Conservation (phyloP, 2,329 filamentous ascomycete genomes). For the Knufia fluminis region DNA sequence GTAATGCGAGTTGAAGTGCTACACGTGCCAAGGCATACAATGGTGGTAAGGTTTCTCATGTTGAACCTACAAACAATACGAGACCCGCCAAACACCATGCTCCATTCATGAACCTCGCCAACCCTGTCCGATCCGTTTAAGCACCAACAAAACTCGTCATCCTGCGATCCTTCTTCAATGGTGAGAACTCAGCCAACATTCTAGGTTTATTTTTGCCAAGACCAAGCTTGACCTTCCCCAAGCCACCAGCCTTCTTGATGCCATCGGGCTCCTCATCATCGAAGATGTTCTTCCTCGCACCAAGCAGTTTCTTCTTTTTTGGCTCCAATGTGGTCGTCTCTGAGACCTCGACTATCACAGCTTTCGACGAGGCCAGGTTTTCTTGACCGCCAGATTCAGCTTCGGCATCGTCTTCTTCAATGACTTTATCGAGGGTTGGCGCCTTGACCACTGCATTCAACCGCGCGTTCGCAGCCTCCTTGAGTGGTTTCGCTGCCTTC, state of each 20-base stretch:
- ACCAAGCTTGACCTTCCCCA: constrained; percentile 21
- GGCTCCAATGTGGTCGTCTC: constrained; percentile 24
- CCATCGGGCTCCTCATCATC: constrained; percentile 55
- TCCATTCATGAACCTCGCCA: no score
- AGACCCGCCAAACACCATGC: no score
- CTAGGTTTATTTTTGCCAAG: constrained; percentile 13
- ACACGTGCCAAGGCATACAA: no score
- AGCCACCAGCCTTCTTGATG: constrained; percentile 21
- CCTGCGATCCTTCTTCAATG: constrained; percentile 60
- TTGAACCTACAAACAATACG: no score
- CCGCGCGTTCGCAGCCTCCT: constrained; percentile 27
- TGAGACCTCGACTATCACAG: constrained; percentile 13
- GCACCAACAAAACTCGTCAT: neutral
- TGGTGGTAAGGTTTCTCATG: no score
- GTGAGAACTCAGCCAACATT: constrained; percentile 54
- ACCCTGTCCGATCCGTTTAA: no score
- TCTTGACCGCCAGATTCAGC: constrained; percentile 12
- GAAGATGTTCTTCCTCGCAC: constrained; percentile 52
- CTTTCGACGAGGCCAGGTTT: constrained; percentile 10
- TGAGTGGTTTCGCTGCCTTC: neutral
- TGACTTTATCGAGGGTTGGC: constrained; percentile 21
- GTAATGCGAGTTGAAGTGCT: neutral
- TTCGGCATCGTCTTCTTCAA: constrained; percentile 24
- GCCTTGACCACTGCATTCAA: constrained; percentile 28
- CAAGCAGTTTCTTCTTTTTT: constrained; percentile 66